These are phyloP conservation scores for Coprinopsis cinerea DNA, from an alignment of 768 basidiomycete genomes.

Conservation along the genomic window DNA sequence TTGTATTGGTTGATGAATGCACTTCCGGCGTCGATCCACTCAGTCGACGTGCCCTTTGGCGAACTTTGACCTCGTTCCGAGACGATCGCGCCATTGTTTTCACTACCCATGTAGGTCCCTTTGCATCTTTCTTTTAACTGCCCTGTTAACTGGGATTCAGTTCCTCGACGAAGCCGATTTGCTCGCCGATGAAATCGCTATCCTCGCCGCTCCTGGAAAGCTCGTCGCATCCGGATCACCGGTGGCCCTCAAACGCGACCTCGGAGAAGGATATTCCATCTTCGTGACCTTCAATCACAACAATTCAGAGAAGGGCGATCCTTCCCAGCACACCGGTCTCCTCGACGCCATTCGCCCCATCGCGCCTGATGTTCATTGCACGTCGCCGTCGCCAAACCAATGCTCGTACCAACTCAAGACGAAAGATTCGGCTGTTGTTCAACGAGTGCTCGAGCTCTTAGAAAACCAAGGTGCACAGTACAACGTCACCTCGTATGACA, in stretches of 20 bases:
- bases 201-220: conserved; percentile 70
- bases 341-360: conserved; percentile 36
- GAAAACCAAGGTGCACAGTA: conserved; percentile 36
- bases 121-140: not conserved
- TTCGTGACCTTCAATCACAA: conserved; percentile 40
- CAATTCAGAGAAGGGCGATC: conserved; percentile 24
- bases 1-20: conserved; percentile 61
- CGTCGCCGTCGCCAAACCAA: conserved; percentile 37
- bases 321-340: conserved; percentile 24
- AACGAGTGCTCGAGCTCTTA: conserved; percentile 48
- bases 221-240: conserved; percentile 70
- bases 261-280: conserved; percentile 70
- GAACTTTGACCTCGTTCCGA: conserved; percentile 60
- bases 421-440: conserved; percentile 50
- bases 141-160: conserved; percentile 22
- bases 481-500: conserved; percentile 50
- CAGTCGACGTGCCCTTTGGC: conserved; percentile 74
- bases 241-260: conserved; percentile 61
- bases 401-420: conserved; percentile 53
- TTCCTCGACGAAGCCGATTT: conserved; percentile 79
- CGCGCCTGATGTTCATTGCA: conserved; percentile 39
- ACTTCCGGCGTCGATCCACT: conserved; percentile 82
- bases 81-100: conserved; percentile 65
- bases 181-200: conserved; percentile 69
- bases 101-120: conserved; percentile 62